A percentile compares a stretch with the other conserved stretches of the same genome.
Evolutionary conservation across 1,284 basidiomycete genomes (phyloP).

Genomic region (Tilletia setariae): DNA sequence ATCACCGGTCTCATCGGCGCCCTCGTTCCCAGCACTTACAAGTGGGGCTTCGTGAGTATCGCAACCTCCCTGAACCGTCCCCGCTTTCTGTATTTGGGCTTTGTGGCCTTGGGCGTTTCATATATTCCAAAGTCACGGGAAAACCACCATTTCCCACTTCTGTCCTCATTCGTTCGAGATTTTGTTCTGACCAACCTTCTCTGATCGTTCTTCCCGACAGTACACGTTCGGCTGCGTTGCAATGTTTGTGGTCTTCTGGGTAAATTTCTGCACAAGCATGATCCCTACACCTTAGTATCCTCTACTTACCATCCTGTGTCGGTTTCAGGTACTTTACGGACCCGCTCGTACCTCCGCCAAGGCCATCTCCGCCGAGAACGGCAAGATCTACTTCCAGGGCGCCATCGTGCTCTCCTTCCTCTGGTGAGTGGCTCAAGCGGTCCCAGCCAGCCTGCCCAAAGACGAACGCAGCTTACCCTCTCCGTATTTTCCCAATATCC

Average conservation of each 20-base stretch:
- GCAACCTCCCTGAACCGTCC: neutral
- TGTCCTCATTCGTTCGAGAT: no score
- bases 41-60: conserved; percentile 55
- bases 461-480: no score
- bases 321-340: conserved; percentile 46
- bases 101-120: no score
- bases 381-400: conserved; percentile 56
- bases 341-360: conserved; percentile 55
- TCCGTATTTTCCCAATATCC: no score
- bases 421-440: conserved; percentile 21
- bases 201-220: no score
- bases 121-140: no score
- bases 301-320: neutral
- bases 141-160: no score
- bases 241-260: conserved; percentile 50
- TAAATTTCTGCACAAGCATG: neutral
- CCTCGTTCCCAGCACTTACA: conserved; percentile 61
- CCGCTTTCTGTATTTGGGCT: no score
- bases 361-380: conserved; percentile 55
- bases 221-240: conserved; percentile 58
- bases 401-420: conserved; percentile 47
- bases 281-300: neutral
- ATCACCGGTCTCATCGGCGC: conserved; percentile 62
- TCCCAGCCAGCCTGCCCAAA: neutral
- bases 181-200: no score